phyloP scores from a whole-genome alignment of 495 filamentous ascomycete species.

The Evansstolkia leycettana region DNA sequence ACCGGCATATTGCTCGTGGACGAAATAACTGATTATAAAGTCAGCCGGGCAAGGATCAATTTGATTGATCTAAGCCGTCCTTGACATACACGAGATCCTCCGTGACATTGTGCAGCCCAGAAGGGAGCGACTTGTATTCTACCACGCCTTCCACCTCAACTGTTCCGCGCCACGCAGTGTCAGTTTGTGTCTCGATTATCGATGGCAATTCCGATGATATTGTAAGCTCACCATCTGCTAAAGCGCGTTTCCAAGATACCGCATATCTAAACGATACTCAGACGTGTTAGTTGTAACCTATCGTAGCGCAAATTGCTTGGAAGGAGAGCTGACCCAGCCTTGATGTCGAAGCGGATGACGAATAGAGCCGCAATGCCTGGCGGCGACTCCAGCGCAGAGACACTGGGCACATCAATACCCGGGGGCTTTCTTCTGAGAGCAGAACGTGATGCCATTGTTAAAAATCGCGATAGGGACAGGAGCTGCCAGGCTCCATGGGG shows the following conservation, averaged over 20 bases:
- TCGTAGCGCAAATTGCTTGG: neutral
- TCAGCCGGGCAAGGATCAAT: neutral
- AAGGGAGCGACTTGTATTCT: constrained; percentile 90
- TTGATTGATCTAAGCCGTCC: neutral
- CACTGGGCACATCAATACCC: constrained; percentile 24
- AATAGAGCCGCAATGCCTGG: constrained; percentile 76
- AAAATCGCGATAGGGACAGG: constrained; percentile 3
- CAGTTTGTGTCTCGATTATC: neutral
- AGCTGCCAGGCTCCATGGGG: constrained; percentile 13
- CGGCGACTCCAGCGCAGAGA: constrained; percentile 24
- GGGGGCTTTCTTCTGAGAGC: constrained; percentile 16
- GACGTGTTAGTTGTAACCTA: constrained; percentile 8
- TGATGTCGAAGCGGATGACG: constrained; percentile 76
- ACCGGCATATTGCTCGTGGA: constrained; percentile 74
- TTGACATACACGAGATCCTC: constrained; percentile 65
- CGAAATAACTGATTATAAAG: constrained; percentile 55
- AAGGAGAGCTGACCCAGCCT: constrained; percentile 49
- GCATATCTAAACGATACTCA: constrained; percentile 49
- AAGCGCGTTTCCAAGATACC: constrained; percentile 71
- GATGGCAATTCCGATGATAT: neutral
- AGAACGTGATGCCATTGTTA: constrained; percentile 21
- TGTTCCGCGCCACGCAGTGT: constrained; percentile 21
- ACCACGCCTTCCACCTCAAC: constrained; percentile 80
- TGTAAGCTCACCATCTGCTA: constrained; percentile 39
- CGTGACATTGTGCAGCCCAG: constrained; percentile 77